Evolutionary conservation across 805 yeast genomes (phyloP).

Genomic region (Nakazawaea ishiwadae): DNA sequence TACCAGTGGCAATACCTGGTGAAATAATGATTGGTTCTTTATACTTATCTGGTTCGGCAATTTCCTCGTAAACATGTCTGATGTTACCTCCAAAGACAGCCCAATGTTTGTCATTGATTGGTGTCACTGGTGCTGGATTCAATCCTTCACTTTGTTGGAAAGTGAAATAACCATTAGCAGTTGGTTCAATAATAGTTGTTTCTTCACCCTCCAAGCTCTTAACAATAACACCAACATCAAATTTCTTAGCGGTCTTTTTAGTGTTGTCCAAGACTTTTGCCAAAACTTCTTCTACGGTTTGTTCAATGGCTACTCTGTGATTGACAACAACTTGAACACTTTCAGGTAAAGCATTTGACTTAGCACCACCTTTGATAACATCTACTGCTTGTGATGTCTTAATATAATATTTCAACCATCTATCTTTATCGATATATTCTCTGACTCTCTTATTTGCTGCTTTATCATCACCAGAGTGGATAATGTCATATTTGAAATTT

Average conservation of each 20-base stretch:
- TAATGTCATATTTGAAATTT: constrained; percentile 30
- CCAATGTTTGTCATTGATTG: constrained; percentile 37
- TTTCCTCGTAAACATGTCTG: constrained; percentile 42
- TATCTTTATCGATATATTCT: constrained; percentile 26
- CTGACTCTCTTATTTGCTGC: constrained; percentile 33
- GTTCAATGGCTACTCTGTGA: constrained; percentile 43
- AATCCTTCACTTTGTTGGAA: constrained; percentile 17
- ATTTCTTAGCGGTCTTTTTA: constrained; percentile 29
- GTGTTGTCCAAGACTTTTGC: constrained; percentile 29
- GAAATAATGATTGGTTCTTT: constrained; percentile 36
- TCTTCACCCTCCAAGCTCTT: constrained; percentile 19
- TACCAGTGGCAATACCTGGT: constrained; percentile 60
- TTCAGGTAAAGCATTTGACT: constrained; percentile 47
- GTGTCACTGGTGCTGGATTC: constrained; percentile 54
- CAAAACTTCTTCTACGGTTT: constrained; percentile 28
- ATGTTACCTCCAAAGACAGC: constrained; percentile 36
- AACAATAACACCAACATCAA: constrained; percentile 28
- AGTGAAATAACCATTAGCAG: constrained; percentile 12
- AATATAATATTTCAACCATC: constrained; percentile 30
- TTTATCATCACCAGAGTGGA: constrained; percentile 31
- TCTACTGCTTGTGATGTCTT: constrained; percentile 47
- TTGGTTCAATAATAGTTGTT: constrained; percentile 23
- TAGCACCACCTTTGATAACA: constrained; percentile 43
- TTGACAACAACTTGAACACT: constrained; percentile 38
- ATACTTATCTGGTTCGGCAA: constrained; percentile 30